Evolutionary conservation across 1,139 yeast species (phyloP).

Genomic region (Suhomyces bribrorum): DNA sequence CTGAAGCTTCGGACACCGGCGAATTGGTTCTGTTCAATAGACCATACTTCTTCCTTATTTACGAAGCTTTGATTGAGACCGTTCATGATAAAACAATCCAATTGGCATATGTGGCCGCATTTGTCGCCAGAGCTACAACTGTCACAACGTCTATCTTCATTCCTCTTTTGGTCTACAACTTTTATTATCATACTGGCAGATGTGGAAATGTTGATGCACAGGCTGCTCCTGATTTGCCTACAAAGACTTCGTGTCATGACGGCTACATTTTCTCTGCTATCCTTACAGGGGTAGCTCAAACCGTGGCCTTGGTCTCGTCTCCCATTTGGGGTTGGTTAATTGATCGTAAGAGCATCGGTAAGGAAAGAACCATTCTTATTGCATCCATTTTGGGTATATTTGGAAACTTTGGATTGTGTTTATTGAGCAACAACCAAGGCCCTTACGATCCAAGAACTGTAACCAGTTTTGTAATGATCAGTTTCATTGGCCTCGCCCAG

Average conservation of each 20-base stretch:
- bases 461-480: conserved; percentile 32
- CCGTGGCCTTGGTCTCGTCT: conserved; percentile 56
- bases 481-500: conserved; percentile 45
- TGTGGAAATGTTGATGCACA: conserved; percentile 35
- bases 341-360: conserved; percentile 47
- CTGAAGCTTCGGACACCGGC: conserved; percentile 5
- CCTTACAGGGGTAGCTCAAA: conserved; percentile 65
- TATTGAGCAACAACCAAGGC: conserved; percentile 16
- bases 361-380: conserved; percentile 23
- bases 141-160: conserved; percentile 62
- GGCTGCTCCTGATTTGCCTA: conserved; percentile 18
- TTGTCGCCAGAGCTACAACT: conserved; percentile 65
- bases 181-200: conserved; percentile 49
- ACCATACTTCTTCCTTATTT: conserved; percentile 6
- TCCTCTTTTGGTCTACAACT: conserved; percentile 63
- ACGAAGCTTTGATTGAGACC: conserved; percentile 7
- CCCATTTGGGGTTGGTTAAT: conserved; percentile 64
- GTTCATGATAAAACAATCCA: conserved; percentile 34
- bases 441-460: conserved; percentile 39
- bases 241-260: conserved; percentile 53
- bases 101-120: conserved; percentile 62
- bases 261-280: conserved; percentile 69
- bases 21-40: conserved; percentile 5
- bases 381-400: conserved; percentile 36
- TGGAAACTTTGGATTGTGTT: conserved; percentile 37